Percentiles rank a stretch among this genome's conserved stretches.
Conservation (phyloP, 78 protist genomes). For the Planoprotostelium fungivorum region DNA sequence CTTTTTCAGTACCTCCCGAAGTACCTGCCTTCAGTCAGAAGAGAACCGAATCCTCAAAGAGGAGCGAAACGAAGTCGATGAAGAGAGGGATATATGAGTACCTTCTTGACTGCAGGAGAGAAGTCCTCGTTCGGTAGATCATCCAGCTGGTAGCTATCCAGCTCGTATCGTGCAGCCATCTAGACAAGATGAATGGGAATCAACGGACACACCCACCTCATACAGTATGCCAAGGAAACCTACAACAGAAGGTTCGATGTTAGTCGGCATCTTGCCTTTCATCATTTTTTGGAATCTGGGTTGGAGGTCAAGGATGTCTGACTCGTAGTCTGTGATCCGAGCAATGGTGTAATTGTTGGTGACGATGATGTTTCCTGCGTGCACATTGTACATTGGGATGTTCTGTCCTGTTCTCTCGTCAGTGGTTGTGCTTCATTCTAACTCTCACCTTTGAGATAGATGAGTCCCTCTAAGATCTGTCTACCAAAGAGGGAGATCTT, state of each 20-base stretch:
- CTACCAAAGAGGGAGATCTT: neutral
- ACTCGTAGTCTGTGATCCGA: neutral
- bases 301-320: neutral
- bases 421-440: neutral
- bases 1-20: neutral
- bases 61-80: no score
- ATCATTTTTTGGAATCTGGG: neutral
- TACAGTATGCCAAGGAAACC: neutral
- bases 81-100: no score
- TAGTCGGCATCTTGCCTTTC: neutral
- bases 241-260: neutral
- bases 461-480: neutral
- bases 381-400: neutral
- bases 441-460: neutral
- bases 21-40: neutral
- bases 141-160: neutral
- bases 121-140: neutral
- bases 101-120: neutral
- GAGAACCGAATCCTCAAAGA: neutral
- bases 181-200: neutral
- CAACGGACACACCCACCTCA: neutral
- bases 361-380: neutral
- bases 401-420: neutral
- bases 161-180: neutral
- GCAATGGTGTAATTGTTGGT: neutral